Evolutionary conservation across 164 flowering plant species (phyloP), one percentile per base, ranked within the genome.

Genomic region (Annona cherimola): DNA sequence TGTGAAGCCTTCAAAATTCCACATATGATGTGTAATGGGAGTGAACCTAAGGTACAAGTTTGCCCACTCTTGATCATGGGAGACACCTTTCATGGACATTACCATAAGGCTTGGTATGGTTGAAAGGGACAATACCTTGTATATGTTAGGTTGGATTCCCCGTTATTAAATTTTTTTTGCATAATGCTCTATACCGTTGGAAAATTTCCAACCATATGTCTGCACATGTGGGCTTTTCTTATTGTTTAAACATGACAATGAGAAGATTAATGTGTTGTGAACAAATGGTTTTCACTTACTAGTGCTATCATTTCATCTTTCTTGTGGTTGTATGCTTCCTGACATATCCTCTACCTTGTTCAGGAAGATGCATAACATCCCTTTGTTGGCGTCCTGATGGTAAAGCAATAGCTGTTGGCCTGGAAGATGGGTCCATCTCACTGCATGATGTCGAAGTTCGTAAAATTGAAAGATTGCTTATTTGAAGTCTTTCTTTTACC

Each of bases 371-470:
- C 77, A 81, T 94, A 75, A 86, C 89, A 71, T 83, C 98, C 46
- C 70, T 94, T 66, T 94, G 99, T 77, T 94, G 99, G 99, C 88
- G 98, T 59, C 98, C 98, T 66, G 98, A 95, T 82, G 99, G 99
- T 74, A 95, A 92, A 87, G 98, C 89, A 64, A 79, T 92, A 73
- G 99, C 93, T 62, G 89, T 88, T 74, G 99, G 99, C 45, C 89
- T 89, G 65, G 98, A 95, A 80, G 97, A 95, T 83, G 99, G 99
- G 71, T 84, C 93, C 4, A 81, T 91, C 76, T 84, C 89, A 7
- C 64, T 95, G 81, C 95, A 91, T 79, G 97, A 92, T 83, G 96
- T 90, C 71, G 98, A 93, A 83, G 97, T 92, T 67, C 73, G 89
- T 82, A 69, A 26, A 42, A 43, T 63, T n/a, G 8, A 70, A 40